Conservation (phyloP, 1,139 yeast species). For the Protomyces arabidopsidicola region DNA sequence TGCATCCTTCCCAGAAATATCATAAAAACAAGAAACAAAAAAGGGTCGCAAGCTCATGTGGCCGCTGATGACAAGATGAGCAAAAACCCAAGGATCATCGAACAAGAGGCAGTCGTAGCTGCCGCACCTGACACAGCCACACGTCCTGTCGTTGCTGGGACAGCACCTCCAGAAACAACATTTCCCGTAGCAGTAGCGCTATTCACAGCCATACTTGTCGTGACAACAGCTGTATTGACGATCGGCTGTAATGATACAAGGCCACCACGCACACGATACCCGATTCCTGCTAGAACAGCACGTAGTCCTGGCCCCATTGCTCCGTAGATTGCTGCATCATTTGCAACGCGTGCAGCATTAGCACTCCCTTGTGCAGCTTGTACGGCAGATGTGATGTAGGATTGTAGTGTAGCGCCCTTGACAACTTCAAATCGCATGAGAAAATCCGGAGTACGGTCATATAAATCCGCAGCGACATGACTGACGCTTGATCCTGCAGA, state of each 20-base stretch:
- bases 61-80: no score
- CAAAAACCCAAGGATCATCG: no score
- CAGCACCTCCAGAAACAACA: neutral
- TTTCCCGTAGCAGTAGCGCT: neutral
- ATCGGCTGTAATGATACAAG: neutral
- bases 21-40: no score
- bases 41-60: no score
- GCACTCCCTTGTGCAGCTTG: neutral
- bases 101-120: neutral
- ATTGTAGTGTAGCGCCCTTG: constrained; percentile 14
- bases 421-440: constrained; percentile 19
- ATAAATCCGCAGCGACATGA: constrained; percentile 22
- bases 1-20: no score
- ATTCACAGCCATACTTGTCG: neutral
- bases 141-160: neutral
- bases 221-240: neutral
- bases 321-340: constrained; percentile 19
- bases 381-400: neutral
- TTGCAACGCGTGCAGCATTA: neutral
- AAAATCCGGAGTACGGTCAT: constrained; percentile 19
- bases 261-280: constrained; percentile 25
- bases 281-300: constrained; percentile 17
- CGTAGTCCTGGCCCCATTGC: constrained; percentile 28
- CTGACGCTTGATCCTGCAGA: constrained; percentile 18
- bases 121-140: neutral